Evolutionary conservation across 2,329 filamentous ascomycete genomes (phyloP), one percentile per base, ranked within the genome.

Genomic region (Remersonia thermophila): DNA sequence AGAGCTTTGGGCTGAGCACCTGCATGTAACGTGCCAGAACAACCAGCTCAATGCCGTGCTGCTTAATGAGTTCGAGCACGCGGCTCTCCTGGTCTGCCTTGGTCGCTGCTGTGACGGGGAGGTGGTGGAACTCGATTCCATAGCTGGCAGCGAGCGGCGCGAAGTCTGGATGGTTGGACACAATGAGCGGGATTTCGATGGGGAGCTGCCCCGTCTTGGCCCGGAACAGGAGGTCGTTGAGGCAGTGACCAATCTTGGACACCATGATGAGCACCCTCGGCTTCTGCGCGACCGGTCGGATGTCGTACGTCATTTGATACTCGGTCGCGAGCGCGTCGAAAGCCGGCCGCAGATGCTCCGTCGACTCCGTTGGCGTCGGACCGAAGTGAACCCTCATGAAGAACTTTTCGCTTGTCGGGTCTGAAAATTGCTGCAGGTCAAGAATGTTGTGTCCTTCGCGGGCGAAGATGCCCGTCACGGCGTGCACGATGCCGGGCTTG

Each of bases 351-450:
- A 85, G 62, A 44, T 70, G 59, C 14, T 64, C 64, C 33, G 65
- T 71, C 42, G 60, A 66, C 41, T 55, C 56, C 6, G 65, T 59
- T 27, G 66, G 56, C 5, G 65, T 66, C 41, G 80, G 72, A 8
- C 75, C 79, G 51, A 89, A 89, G 58, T 87, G 83, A 49, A 89
- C 81, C 55, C 83, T 74, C 83, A 91, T 89, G 64, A 91, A 91
- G 66, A 91, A 91, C 39, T 71, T 79, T 54, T 81, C 64, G 14
- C 78, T 81, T 16, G 66, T 71, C 17, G 77, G 73, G 59, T 89
- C 83, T 29, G 77, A 81, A 66, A 84, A 91, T 61, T 91, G 83
- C 61, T 86, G 83, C 45, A 86, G 72, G 60, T 91, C 82, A 45
- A 89, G 66, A 55, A 91, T 83, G 60, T 86, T 91, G 61, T 87